A percentile compares a stretch with the other conserved stretches of the same genome.
Evolutionary conservation across 2,329 filamentous ascomycete species (phyloP).

Genomic region (Lecanicillium sp.): DNA sequence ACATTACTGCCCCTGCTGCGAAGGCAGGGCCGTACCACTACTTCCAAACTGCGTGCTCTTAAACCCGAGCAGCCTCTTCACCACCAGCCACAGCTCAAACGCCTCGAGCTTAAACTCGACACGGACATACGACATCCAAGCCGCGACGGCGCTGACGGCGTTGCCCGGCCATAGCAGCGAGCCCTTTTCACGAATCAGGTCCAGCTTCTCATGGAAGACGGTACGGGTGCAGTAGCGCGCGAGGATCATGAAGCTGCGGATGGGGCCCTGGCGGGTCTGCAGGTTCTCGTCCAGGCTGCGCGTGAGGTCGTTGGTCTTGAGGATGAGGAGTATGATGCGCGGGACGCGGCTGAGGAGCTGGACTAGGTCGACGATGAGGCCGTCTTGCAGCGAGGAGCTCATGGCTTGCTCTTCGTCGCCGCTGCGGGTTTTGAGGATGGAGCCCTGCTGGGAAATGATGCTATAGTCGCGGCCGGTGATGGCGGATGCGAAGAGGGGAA

Average conservation of each 20-base stretch:
- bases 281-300: slow-evolving; percentile 87
- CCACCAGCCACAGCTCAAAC: slow-evolving; percentile 53
- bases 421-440: slow-evolving; percentile 52
- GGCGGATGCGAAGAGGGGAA: slow-evolving; percentile 89
- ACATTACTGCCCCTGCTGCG: slow-evolving; percentile 13
- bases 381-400: slow-evolving; percentile 73
- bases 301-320: slow-evolving; percentile 97
- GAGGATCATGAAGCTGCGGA: slow-evolving; percentile 59
- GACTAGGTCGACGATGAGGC: slow-evolving; percentile 80
- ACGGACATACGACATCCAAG: slow-evolving; percentile 49
- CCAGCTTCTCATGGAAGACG: slow-evolving; percentile 56
- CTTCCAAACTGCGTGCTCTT: slow-evolving; percentile 18
- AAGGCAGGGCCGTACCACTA: slow-evolving; percentile 3
- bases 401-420: slow-evolving; percentile 80
- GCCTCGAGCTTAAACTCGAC: slow-evolving; percentile 55
- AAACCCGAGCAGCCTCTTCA: slow-evolving; percentile 39
- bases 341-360: slow-evolving; percentile 83
- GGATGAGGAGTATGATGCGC: slow-evolving; percentile 82
- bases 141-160: slow-evolving; percentile 41
- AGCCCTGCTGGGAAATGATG: slow-evolving; percentile 56
- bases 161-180: slow-evolving; percentile 53
- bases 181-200: slow-evolving; percentile 39
- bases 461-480: slow-evolving; percentile 91
- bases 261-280: slow-evolving; percentile 61
- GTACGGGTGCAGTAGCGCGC: slow-evolving; percentile 60